phyloP scores from a whole-genome alignment of 768 basidiomycete genomes.

The Tylopilus intermedius region DNA sequence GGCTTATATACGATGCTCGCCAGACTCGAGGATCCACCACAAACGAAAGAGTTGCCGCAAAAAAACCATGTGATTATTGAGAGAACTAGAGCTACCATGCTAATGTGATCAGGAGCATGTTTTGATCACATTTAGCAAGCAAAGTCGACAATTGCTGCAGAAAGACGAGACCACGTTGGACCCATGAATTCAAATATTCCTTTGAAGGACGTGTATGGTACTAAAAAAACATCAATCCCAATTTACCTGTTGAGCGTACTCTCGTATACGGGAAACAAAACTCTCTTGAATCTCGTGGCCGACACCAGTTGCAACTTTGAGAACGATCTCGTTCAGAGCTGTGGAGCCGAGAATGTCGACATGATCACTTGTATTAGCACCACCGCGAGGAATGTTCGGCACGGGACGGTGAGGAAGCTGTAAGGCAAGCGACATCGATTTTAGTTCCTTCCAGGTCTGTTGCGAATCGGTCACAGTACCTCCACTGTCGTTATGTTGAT shows the following conservation, averaged over 20 bases:
- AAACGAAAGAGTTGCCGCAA: background rate
- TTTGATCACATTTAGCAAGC: too few species aligned
- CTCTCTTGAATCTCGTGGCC: slow-evolving; percentile 66
- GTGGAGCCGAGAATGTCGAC: slow-evolving; percentile 81
- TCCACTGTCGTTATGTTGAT: slow-evolving; percentile 85
- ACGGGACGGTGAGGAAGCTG: slow-evolving; percentile 80
- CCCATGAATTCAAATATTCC: slow-evolving; percentile 2
- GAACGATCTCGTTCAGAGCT: slow-evolving; percentile 80
- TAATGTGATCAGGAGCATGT: too few species aligned
- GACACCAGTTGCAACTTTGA: slow-evolving; percentile 83
- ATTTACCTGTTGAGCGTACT: slow-evolving; percentile 65
- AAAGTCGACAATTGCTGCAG: background rate
- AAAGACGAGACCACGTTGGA: background rate
- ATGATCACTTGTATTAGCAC: slow-evolving; percentile 88
- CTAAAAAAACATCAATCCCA: slow-evolving; percentile 57
- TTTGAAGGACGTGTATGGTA: background rate
- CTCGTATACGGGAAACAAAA: slow-evolving; percentile 72
- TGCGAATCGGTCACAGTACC: slow-evolving; percentile 39
- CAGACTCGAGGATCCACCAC: background rate
- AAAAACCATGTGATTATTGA: background rate
- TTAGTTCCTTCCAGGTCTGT: slow-evolving; percentile 1
- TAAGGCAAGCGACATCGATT: slow-evolving; percentile 9
- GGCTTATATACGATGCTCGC: slow-evolving; percentile 1
- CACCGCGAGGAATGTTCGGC: slow-evolving; percentile 73
- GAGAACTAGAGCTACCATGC: background rate